Conservation (phyloP, 108 stramenopile species). For the Nannochloropsis gaditana region DNA sequence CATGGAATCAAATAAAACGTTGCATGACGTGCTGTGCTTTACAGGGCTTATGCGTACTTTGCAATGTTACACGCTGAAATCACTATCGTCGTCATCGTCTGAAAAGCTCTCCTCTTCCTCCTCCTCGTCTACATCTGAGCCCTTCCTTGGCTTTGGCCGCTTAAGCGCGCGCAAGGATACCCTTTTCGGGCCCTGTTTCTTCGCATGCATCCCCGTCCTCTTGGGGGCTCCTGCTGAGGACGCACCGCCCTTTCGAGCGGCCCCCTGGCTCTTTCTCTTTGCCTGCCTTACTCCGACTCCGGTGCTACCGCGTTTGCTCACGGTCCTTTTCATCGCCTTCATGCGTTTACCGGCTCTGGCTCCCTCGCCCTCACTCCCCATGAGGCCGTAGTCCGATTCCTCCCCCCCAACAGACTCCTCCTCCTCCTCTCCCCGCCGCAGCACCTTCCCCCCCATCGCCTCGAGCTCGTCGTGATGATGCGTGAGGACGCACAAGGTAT, state of each 20-base stretch:
- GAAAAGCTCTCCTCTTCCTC: conserved; percentile 10
- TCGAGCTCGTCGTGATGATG: background rate
- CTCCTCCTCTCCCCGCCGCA: background rate
- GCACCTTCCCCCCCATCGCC: background rate
- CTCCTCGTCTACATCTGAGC: background rate
- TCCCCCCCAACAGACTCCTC: background rate
- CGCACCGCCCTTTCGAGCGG: background rate
- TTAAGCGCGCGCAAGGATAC: background rate
- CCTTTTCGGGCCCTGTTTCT: background rate
- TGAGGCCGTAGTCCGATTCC: background rate
- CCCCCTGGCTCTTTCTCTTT: too few relatives aligned
- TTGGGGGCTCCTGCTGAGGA: background rate
- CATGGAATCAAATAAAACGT: too few relatives aligned
- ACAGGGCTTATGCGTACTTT: background rate
- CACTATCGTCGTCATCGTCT: background rate
- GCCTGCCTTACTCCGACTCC: background rate
- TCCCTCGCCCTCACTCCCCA: background rate
- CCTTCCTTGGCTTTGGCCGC: background rate
- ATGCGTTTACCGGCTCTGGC: background rate
- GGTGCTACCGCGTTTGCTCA: background rate
- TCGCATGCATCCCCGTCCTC: background rate
- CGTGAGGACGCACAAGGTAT: background rate
- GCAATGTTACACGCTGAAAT: background rate
- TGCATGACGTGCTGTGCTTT: too few relatives aligned
- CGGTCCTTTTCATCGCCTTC: background rate